Conservation (phyloP, 768 basidiomycete species). For the Tricholoma saponaceum region DNA sequence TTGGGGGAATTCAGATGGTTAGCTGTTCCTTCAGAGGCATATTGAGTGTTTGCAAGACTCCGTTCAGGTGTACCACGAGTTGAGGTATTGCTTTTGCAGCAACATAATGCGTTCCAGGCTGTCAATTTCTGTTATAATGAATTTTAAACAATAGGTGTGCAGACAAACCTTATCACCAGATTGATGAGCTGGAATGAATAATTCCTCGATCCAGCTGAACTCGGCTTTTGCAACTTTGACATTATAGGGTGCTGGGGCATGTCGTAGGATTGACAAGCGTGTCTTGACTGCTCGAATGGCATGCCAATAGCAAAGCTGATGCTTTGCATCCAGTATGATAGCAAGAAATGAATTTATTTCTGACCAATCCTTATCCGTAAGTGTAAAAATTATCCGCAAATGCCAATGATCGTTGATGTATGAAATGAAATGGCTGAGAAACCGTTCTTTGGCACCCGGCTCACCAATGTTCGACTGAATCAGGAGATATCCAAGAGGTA, state of each 20-base stretch:
- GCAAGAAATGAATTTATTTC: not conserved
- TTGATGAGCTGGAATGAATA: not conserved
- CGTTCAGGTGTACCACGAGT: not conserved
- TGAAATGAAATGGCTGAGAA: not conserved
- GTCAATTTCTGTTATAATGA: not conserved
- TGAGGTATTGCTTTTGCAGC: not conserved
- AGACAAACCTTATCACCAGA: not conserved
- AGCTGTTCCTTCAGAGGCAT: not conserved
- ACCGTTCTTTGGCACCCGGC: not conserved
- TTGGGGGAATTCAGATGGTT: not conserved
- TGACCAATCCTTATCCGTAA: not conserved
- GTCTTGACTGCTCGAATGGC: not conserved
- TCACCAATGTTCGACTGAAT: not conserved
- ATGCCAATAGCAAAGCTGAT: not conserved
- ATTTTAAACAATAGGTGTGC: not conserved
- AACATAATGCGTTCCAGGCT: not conserved
- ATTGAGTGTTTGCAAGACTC: not conserved
- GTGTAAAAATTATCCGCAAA: not conserved
- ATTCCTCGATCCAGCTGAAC: not conserved
- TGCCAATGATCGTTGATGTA: not conserved
- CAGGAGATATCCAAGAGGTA: not conserved
- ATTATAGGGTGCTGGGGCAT: not conserved
- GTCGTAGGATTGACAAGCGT: not conserved
- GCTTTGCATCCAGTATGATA: not conserved
- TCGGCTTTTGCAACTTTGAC: not conserved